A percentile compares a stretch with the other conserved stretches of the same genome.
phyloP scores from a whole-genome alignment of 2,329 filamentous ascomycete genomes.

The Biscogniauxia marginata region DNA sequence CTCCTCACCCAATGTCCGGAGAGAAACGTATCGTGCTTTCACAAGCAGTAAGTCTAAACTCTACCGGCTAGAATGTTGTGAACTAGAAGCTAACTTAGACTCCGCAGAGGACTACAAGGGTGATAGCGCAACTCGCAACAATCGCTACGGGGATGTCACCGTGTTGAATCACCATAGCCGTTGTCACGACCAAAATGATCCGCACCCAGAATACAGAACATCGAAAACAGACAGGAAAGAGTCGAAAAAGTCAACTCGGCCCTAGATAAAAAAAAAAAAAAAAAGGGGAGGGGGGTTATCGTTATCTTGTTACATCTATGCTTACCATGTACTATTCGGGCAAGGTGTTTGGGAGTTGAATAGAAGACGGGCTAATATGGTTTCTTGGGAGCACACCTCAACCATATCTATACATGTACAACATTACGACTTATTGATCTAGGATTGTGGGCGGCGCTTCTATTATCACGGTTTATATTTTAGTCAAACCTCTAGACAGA shows the following conservation, averaged over 20 bases:
- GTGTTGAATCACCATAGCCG: background rate
- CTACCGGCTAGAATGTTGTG: background rate
- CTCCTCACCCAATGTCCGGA: conserved; percentile 3
- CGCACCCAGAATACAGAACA: background rate
- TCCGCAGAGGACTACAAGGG: background rate
- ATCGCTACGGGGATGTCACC: background rate
- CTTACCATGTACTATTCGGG: background rate
- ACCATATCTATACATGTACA: too few species aligned
- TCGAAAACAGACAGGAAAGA: background rate
- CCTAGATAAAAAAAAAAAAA: too few species aligned
- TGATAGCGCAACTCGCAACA: background rate
- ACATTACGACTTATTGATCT: too few species aligned
- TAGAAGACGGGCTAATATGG: background rate
- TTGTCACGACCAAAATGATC: background rate
- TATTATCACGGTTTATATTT: background rate
- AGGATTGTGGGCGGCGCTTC: too few species aligned
- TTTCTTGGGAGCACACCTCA: background rate
- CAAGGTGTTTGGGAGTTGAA: background rate
- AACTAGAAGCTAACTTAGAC: background rate
- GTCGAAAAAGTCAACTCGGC: background rate
- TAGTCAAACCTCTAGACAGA: too few species aligned
- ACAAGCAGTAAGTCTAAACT: conserved; percentile 7
- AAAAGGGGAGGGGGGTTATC: too few species aligned
- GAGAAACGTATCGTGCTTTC: conserved; percentile 5
- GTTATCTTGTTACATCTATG: background rate